phyloP scores from a whole-genome alignment of 2,329 filamentous ascomycete genomes.

The Colletotrichum gigasporum region DNA sequence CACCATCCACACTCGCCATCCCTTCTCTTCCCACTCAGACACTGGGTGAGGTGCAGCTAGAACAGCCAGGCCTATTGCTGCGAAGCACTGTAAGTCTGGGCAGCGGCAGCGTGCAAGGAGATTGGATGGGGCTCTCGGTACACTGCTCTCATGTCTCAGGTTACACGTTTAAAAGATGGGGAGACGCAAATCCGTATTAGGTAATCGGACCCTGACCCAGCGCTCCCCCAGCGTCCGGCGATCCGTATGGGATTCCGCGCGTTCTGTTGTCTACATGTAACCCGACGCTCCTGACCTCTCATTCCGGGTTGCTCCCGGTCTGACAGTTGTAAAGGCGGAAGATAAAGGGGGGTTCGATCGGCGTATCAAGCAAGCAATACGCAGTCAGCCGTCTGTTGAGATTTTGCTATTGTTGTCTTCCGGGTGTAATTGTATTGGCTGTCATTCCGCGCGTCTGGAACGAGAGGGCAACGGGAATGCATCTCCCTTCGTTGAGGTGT shows the following conservation, averaged over 20 bases:
- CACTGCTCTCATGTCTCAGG: constrained; percentile 17
- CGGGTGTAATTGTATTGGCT: no score
- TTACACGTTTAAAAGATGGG: constrained; percentile 12
- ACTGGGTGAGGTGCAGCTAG: background rate
- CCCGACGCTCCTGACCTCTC: constrained; percentile 11
- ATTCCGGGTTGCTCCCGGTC: constrained; percentile 14
- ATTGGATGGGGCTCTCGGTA: background rate
- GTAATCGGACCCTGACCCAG: constrained; percentile 11
- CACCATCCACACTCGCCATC: background rate
- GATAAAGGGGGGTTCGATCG: background rate
- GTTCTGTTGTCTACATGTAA: constrained; percentile 5
- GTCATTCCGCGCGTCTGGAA: no score
- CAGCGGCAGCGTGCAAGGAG: background rate
- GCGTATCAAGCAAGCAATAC: no score
- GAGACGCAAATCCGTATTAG: background rate
- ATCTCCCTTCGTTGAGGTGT: no score
- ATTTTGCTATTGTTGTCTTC: no score
- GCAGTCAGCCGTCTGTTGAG: no score
- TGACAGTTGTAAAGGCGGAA: background rate
- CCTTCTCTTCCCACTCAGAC: background rate
- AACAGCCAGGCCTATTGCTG: no score
- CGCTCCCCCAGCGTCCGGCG: no score
- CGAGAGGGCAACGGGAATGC: no score
- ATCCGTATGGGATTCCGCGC: constrained; percentile 9
- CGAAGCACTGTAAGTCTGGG: no score